Evolutionary conservation across 495 filamentous ascomycete genomes (phyloP), one percentile per base, ranked within the genome.

Genomic region (Tuber brumale): DNA sequence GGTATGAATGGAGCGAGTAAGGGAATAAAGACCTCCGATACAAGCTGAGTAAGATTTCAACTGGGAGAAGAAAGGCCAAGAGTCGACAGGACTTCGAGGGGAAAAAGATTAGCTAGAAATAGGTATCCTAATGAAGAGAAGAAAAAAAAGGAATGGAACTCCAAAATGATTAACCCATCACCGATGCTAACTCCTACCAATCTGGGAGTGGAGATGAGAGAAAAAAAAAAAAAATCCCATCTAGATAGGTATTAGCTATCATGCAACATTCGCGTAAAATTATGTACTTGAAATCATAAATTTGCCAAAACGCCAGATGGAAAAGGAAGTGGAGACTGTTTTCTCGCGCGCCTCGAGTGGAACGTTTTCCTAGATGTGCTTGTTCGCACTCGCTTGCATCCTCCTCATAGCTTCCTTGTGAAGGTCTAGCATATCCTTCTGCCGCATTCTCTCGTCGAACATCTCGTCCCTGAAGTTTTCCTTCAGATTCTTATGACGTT

Each of bases 351-450:
- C 57, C 14, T 27, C 14, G 27, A 35, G 57, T 66, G 14, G 31
- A 4, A 7, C 14, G 2, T 48, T 51, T 19, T 31, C 71, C 72
- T 39, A 70, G 39, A 80, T 78, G 69, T 82, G 78, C 73, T 86
- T 86, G 81, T 90, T 92, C 4, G 91, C 92, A 31, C 86, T 86
- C 35, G 89, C 88, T 85, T 97, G 95, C 91, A 98, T 91, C 83
- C 87, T 89, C 79, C 93, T 86, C 88, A 98, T 88, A 1, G 92
- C 93, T 75, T 95, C 90, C 72, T 91, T 86, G 84, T 98, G 95
- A 61, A 91, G 86, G 69, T 93, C 92, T 48, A 91, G 85, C 87
- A 97, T 90, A 77, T 90, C 89, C 0, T 91, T 89, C 16, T 89
- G 89, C 70, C 93, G 87, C 93, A 96, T 95, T 74, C 89, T 87